These are phyloP conservation scores for Vachellia collinsii DNA, from an alignment of 306 rosid species.

Conservation along the genomic window DNA sequence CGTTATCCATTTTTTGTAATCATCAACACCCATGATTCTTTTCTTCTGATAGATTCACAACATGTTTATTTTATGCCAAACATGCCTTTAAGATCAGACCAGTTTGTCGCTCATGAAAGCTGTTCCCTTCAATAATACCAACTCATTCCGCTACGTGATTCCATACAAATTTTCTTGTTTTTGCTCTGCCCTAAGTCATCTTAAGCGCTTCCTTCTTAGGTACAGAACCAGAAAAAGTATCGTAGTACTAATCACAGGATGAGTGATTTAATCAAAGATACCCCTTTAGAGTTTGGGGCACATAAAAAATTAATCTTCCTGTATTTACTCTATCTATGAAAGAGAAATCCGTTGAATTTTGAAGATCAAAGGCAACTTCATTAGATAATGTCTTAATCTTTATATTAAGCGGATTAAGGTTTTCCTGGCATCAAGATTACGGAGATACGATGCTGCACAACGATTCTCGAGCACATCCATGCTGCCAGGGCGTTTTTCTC, in stretches of 20 bases:
- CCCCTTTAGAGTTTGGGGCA: background rate
- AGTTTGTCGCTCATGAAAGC: background rate
- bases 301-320: background rate
- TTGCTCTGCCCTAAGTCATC: background rate
- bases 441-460: no score
- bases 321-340: background rate
- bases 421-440: no score
- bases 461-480: no score
- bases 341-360: background rate
- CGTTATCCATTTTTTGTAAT: slow-evolving; percentile 49
- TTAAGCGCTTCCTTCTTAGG: background rate
- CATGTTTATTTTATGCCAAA: background rate
- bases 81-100: background rate
- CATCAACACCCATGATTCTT: background rate
- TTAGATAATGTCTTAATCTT: background rate
- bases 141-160: background rate
- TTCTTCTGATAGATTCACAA: background rate
- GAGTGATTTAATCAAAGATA: background rate
- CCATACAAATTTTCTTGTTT: background rate
- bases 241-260: background rate
- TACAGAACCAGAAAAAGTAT: background rate
- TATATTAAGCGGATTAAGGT: background rate
- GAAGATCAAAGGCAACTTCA: background rate
- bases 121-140: background rate
- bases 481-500: no score